Evolutionary conservation across 495 filamentous ascomycete species (phyloP), one percentile per base, ranked within the genome.

Genomic region (Stereocaulon alpinum): DNA sequence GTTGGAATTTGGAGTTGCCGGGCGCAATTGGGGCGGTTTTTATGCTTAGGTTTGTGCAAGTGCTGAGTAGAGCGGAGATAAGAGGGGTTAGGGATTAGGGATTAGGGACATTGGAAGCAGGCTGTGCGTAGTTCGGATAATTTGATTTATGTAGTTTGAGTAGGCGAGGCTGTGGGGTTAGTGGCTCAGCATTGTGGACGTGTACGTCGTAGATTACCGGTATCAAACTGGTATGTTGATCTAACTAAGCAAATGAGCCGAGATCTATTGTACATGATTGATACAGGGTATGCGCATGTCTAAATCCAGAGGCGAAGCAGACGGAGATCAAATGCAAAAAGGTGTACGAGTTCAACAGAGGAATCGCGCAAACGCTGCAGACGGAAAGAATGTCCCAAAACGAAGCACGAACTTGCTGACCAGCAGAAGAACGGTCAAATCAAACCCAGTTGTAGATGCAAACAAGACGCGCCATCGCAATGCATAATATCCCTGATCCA

Each of bases 391-490:
- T 50, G 47, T 50, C 27, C 14, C 7, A 3, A 40, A 37, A 6
- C 7, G 15, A 32, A 34, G 4, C 51, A 55, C 34, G 15, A 41
- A 22, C 18, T 18, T 15, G 2, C 3, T 41, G 15, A 32, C 18
- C 37, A 20, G 2, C 29, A 37, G 37, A 52, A n/a, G 22, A 44
- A 37, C 34, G 34, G 12, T 37, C 34, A 27, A 32, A 20, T 29
- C 48, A 34, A 52, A 22, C 7, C 57, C 30, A 30, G 45, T 20
- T 32, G 57, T 6, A 52, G 53, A 54, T 24, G 41, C 34, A 40
- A 54, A 54, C 29, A 48, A 53, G 44, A 32, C 9, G 37, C 18
- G 22, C 47, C 57, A 30, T 44, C 48, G 47, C 57, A 53, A 59
- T 59, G 47, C 57, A 40, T 27, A 5, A 32, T 30, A 7, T 32